These are phyloP conservation scores for Arachis hypogaea DNA, from an alignment of 306 rosid species.

Conservation along the genomic window DNA sequence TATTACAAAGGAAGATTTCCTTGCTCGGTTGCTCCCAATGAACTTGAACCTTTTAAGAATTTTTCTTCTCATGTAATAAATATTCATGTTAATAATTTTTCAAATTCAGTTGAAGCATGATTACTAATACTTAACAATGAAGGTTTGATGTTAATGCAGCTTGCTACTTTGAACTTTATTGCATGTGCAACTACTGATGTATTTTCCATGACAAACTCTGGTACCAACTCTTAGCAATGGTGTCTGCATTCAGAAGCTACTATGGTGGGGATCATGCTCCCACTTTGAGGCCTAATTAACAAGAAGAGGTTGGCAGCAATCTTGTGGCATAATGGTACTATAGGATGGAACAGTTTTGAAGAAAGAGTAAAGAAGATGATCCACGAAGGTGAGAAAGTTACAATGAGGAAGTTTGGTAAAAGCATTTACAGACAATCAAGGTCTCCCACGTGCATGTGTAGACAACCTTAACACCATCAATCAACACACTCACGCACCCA, in stretches of 20 bases:
- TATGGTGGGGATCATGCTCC: constrained; percentile 72
- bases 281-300: constrained; percentile 70
- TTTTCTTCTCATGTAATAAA: constrained; percentile 82
- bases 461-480: too few relatives aligned
- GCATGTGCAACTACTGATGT: constrained; percentile 93
- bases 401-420: too few relatives aligned
- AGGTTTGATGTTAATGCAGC: constrained; percentile 52
- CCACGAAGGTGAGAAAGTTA: too few relatives aligned
- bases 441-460: constrained; percentile 82
- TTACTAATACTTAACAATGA: background rate
- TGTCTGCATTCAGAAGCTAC: constrained; percentile 85
- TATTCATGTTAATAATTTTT: too few relatives aligned
- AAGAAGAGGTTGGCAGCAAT: constrained; percentile 84
- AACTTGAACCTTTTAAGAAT: constrained; percentile 82
- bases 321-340: constrained; percentile 65
- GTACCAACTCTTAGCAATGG: constrained; percentile 94
- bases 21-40: constrained; percentile 47
- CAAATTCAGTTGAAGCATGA: background rate
- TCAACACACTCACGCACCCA: too few relatives aligned
- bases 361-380: too few relatives aligned
- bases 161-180: constrained; percentile 27
- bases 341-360: constrained; percentile 55
- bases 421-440: constrained; percentile 46
- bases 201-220: constrained; percentile 95
- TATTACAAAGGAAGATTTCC: too few relatives aligned